Base-by-base conservation (phyloP, 257 asterid species). In the Fraxinus cuspidata region DNA sequence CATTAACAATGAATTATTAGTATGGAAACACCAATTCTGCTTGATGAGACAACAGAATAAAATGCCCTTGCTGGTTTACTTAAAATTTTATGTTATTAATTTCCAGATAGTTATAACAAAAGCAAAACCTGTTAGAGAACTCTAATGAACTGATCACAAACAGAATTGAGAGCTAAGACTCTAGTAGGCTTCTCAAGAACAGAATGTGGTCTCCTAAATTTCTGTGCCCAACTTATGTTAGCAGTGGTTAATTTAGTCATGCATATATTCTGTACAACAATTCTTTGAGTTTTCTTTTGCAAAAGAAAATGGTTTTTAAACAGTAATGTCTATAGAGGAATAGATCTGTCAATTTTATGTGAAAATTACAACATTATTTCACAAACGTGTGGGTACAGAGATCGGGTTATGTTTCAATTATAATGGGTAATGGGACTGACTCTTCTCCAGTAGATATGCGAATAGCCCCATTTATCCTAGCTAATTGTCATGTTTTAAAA, bases 281-380 rank as follows among this genome's bases (percentile, higher is more conserved):
- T 64, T 64, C 49, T 35, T 35, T 21, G 21, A 27, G 70, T 25
- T 56, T 21, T 35, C 11, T 40, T 71, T 49, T 23, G 37, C 21
- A 8, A 71, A 64, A 68, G 73, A 74, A 12, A 25, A 70, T 2
- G 37, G 58, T 63, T 77, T 53, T 49, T 60, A 29, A 12, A 74
- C 44, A 42, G 27, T 69, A 64, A 47, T 47, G 58, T 47, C 21
- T 47, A 47, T 47, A 79, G 77, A 68, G 56, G 73, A 67, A 70
- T 42, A n/a, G 51, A 42, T 56, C 42, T 25, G 60, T 49, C 69
- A 32, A 64, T 29, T 72, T 73, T 72, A 70, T n/a, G 34, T 51
- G 35, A 69, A 51, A 64, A 72, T 49, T 72, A 73, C 71, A 15
- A 81, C 75, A 53, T 80, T 42, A 7, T 56, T n/a, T 56, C 27